phyloP scores from a whole-genome alignment of 1,284 basidiomycete genomes.

The Crucibulum parvulum region DNA sequence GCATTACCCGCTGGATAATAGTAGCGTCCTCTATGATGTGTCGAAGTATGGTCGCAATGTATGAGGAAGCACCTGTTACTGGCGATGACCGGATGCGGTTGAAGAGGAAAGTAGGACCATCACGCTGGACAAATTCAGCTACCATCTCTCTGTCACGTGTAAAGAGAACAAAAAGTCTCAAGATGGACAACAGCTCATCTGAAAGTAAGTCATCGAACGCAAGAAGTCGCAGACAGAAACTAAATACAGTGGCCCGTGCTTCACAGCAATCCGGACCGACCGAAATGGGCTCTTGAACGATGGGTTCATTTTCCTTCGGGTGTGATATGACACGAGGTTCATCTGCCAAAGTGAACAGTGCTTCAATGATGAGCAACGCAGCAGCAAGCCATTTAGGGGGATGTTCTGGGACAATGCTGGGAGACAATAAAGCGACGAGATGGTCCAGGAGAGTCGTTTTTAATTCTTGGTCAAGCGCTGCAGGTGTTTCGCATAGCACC shows the following conservation, averaged over 20 bases:
- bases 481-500: conserved; percentile 78
- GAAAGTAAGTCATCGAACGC: conserved; percentile 65
- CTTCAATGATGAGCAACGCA: conserved; percentile 83
- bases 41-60: conserved; percentile 88
- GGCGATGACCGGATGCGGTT: conserved; percentile 65
- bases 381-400: conserved; percentile 87
- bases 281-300: conserved; percentile 55
- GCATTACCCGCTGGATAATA: conserved; percentile 79
- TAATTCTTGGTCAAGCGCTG: conserved; percentile 57
- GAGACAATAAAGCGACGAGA: conserved; percentile 68
- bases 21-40: conserved; percentile 87
- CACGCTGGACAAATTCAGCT: conserved; percentile 65
- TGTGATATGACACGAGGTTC: conserved; percentile 68
- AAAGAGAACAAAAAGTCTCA: conserved; percentile 84
- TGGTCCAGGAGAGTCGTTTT: conserved; percentile 67
- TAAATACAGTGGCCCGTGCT: conserved; percentile 74
- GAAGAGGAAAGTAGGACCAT: conserved; percentile 73
- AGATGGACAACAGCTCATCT: conserved; percentile 81
- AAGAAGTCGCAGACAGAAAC: conserved; percentile 76
- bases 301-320: conserved; percentile 73
- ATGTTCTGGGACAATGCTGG: conserved; percentile 59
- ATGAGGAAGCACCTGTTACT: conserved; percentile 78
- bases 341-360: conserved; percentile 79
- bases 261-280: conserved; percentile 68
- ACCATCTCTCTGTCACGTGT: conserved; percentile 74